These are phyloP conservation scores for Lepidopterella palustris DNA, from an alignment of 495 filamentous ascomycete genomes.

Conservation along the genomic window DNA sequence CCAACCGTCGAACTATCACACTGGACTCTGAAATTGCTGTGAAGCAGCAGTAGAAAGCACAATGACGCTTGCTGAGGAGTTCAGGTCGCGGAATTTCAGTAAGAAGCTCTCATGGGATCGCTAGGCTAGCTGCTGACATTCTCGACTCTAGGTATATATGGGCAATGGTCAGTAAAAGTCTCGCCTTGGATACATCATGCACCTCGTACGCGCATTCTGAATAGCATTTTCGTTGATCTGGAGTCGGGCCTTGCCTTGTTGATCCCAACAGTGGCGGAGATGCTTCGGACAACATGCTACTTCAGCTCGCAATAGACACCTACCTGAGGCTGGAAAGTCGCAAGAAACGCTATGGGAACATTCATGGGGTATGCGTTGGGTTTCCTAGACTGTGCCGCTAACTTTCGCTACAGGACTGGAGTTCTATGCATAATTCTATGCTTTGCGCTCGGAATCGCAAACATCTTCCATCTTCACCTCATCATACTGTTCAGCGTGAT, in stretches of 20 bases:
- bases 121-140: conserved; percentile 29
- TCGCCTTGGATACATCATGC: neutral
- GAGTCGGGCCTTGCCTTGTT: neutral
- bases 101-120: conserved; percentile 39
- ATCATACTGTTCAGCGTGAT: conserved; percentile 77
- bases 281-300: neutral
- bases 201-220: too few species aligned
- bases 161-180: conserved; percentile 78
- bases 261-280: neutral
- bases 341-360: neutral
- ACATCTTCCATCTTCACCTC: conserved; percentile 62
- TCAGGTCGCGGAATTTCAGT: conserved; percentile 98
- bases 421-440: conserved; percentile 91
- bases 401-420: conserved; percentile 64
- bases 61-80: conserved; percentile 61
- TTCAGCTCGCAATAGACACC: neutral
- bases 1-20: neutral
- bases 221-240: too few species aligned
- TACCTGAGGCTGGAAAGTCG: too few species aligned
- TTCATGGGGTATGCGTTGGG: too few species aligned
- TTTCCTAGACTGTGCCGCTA: neutral
- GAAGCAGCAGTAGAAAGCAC: conserved; percentile 6
- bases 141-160: conserved; percentile 83
- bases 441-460: conserved; percentile 89
- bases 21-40: neutral